These are phyloP conservation scores for Schizophyllum amplum DNA, from an alignment of 1,284 basidiomycete species.

Conservation along the genomic window DNA sequence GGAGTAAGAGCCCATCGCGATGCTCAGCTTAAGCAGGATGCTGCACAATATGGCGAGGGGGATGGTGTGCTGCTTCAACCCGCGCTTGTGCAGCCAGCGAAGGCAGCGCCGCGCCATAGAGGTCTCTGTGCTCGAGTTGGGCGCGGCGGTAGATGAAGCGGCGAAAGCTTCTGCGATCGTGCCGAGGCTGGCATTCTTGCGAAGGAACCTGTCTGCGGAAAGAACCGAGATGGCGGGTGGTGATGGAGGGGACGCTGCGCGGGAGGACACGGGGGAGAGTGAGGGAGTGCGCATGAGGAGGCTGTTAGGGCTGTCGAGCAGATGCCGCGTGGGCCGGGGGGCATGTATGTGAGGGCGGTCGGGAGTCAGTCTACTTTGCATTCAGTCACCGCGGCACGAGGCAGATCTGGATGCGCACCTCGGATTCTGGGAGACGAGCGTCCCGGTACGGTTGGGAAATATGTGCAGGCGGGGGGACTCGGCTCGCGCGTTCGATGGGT, in stretches of 20 bases:
- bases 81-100: constrained; percentile 67
- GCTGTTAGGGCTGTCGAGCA: not conserved
- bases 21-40: constrained; percentile 54
- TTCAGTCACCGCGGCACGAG: not conserved
- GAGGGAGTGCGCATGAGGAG: not conserved
- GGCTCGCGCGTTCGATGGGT: not conserved
- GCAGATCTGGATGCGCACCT: not conserved
- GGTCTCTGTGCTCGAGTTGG: constrained; percentile 24
- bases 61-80: constrained; percentile 50
- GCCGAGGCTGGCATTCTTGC: not conserved
- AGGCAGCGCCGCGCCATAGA: constrained; percentile 56
- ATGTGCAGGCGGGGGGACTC: not conserved
- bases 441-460: not conserved
- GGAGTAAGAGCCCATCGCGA: constrained; percentile 75
- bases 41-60: constrained; percentile 44
- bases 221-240: too few species aligned
- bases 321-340: not conserved
- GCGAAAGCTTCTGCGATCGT: not conserved
- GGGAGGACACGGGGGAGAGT: not conserved
- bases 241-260: not conserved
- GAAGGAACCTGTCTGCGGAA: not conserved
- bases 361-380: not conserved
- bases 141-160: not conserved
- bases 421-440: not conserved
- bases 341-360: not conserved